Percentiles rank a stretch among this genome's conserved stretches.
These are phyloP conservation scores for Penicillium waksmanii DNA, from an alignment of 495 filamentous ascomycete genomes.

Conservation along the genomic window DNA sequence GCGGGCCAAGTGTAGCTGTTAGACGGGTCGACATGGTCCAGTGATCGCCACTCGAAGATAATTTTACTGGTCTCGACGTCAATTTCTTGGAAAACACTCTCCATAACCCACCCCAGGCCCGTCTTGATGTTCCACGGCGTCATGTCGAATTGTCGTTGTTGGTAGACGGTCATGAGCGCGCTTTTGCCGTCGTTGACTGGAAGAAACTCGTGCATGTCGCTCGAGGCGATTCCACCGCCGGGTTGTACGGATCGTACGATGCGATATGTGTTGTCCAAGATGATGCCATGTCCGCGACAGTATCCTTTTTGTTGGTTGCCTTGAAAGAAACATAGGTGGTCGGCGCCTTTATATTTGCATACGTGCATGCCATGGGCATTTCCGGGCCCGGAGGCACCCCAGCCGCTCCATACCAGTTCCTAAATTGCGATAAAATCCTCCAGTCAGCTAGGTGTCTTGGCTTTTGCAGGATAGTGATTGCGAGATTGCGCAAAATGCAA, in stretches of 20 bases:
- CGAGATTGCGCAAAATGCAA: neutral
- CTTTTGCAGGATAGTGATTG: neutral
- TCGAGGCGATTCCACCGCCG: constrained; percentile 50
- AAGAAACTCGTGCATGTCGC: constrained; percentile 57
- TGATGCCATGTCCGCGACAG: constrained; percentile 56
- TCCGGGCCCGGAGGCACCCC: constrained; percentile 44
- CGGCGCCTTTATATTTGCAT: constrained; percentile 49
- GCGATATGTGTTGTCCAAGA: constrained; percentile 54
- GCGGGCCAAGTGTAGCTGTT: constrained; percentile 47
- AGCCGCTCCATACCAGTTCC: constrained; percentile 53
- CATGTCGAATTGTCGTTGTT: constrained; percentile 58
- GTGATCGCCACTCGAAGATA: constrained; percentile 57
- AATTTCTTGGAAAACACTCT: constrained; percentile 55
- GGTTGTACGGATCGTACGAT: constrained; percentile 50
- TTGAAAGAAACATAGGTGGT: constrained; percentile 59
- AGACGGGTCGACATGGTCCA: constrained; percentile 55
- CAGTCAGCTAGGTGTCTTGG: neutral
- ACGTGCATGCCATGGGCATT: constrained; percentile 50
- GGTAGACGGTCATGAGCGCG: constrained; percentile 59
- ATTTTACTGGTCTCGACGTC: constrained; percentile 54
- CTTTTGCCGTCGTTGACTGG: constrained; percentile 52
- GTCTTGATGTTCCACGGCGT: constrained; percentile 52
- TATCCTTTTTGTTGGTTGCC: constrained; percentile 58
- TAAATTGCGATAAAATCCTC: constrained; percentile 16
- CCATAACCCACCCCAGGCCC: constrained; percentile 54